A percentile compares a stretch with the other conserved stretches of the same genome.
phyloP scores from a whole-genome alignment of 2,329 filamentous ascomycete genomes.

The Sclerotinia trifoliorum region DNA sequence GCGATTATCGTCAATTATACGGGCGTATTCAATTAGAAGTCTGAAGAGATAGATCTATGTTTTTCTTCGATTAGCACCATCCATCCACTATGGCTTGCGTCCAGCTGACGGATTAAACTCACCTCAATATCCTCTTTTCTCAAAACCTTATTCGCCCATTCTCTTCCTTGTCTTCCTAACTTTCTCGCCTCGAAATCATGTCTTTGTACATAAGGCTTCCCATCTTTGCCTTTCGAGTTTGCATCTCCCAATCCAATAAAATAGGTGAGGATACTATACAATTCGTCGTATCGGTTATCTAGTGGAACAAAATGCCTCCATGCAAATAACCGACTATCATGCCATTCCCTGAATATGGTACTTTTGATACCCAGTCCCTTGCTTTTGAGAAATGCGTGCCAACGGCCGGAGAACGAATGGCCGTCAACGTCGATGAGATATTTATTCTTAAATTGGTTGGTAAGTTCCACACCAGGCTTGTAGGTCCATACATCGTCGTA shows the following conservation, averaged over 20 bases:
- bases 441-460: constrained; percentile 60
- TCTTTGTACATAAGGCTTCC: constrained; percentile 43
- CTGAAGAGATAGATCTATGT: constrained; percentile 58
- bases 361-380: constrained; percentile 73
- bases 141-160: constrained; percentile 70
- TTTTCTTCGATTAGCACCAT: constrained; percentile 19
- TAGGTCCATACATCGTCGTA: constrained; percentile 47
- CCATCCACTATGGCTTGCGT: background rate
- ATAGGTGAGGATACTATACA: constrained; percentile 72
- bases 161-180: constrained; percentile 63
- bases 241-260: constrained; percentile 61
- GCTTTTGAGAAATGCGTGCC: constrained; percentile 66
- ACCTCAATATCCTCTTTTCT: constrained; percentile 71
- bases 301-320: constrained; percentile 84
- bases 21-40: constrained; percentile 63
- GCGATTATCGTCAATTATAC: constrained; percentile 43
- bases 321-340: constrained; percentile 68
- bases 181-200: constrained; percentile 58
- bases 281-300: constrained; percentile 70
- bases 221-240: constrained; percentile 49
- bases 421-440: constrained; percentile 77
- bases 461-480: constrained; percentile 56
- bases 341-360: constrained; percentile 78
- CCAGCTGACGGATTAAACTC: constrained; percentile 42
- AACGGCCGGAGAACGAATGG: constrained; percentile 67